Conservation (phyloP, 176 grass and related monocot species). For the Calamus simplicifolius region DNA sequence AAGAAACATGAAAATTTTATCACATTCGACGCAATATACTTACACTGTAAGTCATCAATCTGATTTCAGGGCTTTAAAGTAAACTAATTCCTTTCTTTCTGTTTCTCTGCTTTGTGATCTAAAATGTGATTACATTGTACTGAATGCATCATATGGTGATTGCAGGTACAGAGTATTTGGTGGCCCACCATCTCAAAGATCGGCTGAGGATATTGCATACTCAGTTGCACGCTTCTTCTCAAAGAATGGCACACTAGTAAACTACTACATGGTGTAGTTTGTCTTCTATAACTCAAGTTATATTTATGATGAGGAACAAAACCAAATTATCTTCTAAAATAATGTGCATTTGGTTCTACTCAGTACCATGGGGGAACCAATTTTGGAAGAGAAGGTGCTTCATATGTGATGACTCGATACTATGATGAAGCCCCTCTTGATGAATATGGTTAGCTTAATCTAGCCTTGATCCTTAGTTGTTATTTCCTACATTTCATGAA, state of each 20-base stretch:
- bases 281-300: not conserved
- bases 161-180: slow-evolving; percentile 92
- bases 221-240: slow-evolving; percentile 80
- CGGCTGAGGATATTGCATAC: slow-evolving; percentile 75
- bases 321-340: slow-evolving; percentile 4
- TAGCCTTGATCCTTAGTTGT: not conserved
- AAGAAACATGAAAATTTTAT: too few relatives aligned
- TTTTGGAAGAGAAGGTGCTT: slow-evolving; percentile 56
- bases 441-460: slow-evolving; percentile 52
- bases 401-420: slow-evolving; percentile 77
- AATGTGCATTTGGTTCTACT: slow-evolving; percentile 1
- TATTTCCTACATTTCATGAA: not conserved
- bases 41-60: too few relatives aligned
- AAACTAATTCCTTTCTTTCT: too few relatives aligned
- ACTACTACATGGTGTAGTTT: slow-evolving; percentile 86
- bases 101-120: too few relatives aligned
- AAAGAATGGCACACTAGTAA: slow-evolving; percentile 62
- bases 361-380: slow-evolving; percentile 97
- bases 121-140: too few relatives aligned
- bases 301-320: not conserved
- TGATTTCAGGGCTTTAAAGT: too few relatives aligned
- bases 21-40: too few relatives aligned
- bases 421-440: slow-evolving; percentile 92
- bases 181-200: slow-evolving; percentile 81
- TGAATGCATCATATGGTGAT: not conserved